Conservation (phyloP, 805 yeast genomes). For the Wickerhamomyces rabaulensis region DNA sequence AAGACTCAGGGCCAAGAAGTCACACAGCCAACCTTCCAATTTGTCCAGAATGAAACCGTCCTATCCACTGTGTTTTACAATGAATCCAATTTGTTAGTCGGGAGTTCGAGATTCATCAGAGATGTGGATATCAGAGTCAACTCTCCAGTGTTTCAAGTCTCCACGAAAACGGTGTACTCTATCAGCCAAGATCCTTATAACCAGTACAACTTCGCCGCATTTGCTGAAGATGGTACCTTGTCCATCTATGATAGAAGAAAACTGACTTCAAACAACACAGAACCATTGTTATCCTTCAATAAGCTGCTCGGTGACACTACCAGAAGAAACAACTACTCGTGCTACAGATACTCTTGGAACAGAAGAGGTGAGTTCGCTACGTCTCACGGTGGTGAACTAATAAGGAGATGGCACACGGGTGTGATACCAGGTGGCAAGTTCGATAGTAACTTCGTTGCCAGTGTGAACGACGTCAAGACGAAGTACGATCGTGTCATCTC, state of each 20-base stretch:
- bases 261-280: slow-evolving; percentile 39
- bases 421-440: slow-evolving; percentile 39
- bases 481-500: slow-evolving; percentile 79
- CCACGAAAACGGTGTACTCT: slow-evolving; percentile 67
- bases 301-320: slow-evolving; percentile 59
- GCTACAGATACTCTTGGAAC: slow-evolving; percentile 63
- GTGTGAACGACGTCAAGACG: slow-evolving; percentile 69
- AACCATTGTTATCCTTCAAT: slow-evolving; percentile 55
- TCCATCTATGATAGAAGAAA: slow-evolving; percentile 80
- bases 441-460: slow-evolving; percentile 67
- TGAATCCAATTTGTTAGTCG: slow-evolving; percentile 57
- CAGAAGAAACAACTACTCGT: slow-evolving; percentile 54
- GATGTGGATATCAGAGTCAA: slow-evolving; percentile 71
- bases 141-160: slow-evolving; percentile 64
- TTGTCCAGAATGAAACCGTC: slow-evolving; percentile 70
- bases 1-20: slow-evolving; percentile 43
- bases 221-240: slow-evolving; percentile 78
- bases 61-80: slow-evolving; percentile 64
- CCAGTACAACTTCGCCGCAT: slow-evolving; percentile 62
- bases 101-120: slow-evolving; percentile 70
- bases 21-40: slow-evolving; percentile 50
- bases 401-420: slow-evolving; percentile 79
- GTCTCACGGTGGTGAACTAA: slow-evolving; percentile 68
- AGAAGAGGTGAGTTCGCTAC: slow-evolving; percentile 73
- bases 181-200: slow-evolving; percentile 67